These are phyloP conservation scores for Yamadazyma spencermartinsiae DNA, from an alignment of 1,139 yeast species.

Conservation along the genomic window DNA sequence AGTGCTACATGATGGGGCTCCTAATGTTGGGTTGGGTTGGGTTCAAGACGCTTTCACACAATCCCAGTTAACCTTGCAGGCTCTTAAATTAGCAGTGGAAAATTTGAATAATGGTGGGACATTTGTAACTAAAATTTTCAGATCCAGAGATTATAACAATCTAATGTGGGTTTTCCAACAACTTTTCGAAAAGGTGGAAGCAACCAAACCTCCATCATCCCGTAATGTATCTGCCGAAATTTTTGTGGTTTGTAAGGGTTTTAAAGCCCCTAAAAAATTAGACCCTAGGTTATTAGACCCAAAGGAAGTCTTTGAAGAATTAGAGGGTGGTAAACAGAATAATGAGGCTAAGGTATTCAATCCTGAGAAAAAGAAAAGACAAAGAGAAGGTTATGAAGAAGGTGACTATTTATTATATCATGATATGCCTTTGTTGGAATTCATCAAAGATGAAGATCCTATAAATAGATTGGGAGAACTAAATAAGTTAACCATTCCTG, in stretches of 20 bases:
- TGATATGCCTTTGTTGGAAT: constrained; percentile 72
- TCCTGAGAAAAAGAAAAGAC: constrained; percentile 88
- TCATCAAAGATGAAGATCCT: constrained; percentile 77
- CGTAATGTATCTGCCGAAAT: constrained; percentile 99
- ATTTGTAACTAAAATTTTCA: constrained; percentile 94
- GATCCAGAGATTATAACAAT: constrained; percentile 97
- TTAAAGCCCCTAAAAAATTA: constrained; percentile 91
- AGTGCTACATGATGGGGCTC: constrained; percentile 99
- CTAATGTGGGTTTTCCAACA: constrained; percentile 97
- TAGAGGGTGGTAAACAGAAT: constrained; percentile 73
- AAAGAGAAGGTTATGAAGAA: constrained; percentile 96
- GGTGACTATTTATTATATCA: constrained; percentile 83
- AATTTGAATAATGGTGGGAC: constrained; percentile 90
- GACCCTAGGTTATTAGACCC: constrained; percentile 94
- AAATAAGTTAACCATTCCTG: constrained; percentile 52
- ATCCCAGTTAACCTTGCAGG: constrained; percentile 91
- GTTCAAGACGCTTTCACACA: constrained; percentile 98
- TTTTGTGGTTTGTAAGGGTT: constrained; percentile 93
- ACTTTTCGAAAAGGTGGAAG: constrained; percentile 92
- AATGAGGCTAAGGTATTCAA: constrained; percentile 91
- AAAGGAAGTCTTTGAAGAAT: constrained; percentile 89
- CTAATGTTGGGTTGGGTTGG: constrained; percentile 99
- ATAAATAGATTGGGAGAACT: constrained; percentile 77
- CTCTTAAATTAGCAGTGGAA: constrained; percentile 93
- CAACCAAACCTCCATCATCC: constrained; percentile 97